Evolutionary conservation across 257 asterid genomes (phyloP), one percentile per base, ranked within the genome.

Genomic region (Orobanche coerulescens): DNA sequence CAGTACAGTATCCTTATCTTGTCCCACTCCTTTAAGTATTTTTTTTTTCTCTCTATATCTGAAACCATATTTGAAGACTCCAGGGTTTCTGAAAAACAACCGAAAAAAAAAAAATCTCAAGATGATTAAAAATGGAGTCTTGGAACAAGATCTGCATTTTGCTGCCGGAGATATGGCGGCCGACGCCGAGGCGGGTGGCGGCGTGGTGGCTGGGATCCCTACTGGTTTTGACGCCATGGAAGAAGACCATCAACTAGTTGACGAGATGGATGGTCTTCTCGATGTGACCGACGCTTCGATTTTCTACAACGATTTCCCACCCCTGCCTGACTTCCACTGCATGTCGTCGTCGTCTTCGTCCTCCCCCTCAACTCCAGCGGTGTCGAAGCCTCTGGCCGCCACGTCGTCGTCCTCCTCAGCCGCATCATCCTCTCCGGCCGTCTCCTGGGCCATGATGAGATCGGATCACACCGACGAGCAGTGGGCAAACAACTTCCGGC

Each of bases 321-420:
- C 86, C 0, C 67, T 92, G 4, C 95, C 93, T 5, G 95, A 84
- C 37, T 88, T 88, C 33, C 88, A 90, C 48, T 88, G 95, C 96
- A 88, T 88, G 96, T 85, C 97, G 0, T 90, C 97, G 0, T 87
- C 96, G 2, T 90, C 97, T 0, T 90, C 97, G 0, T 80, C 94
- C 3, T 88, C 96, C 1, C 84, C 96, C 0, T 80, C 96, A 2
- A 61, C 79, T 5, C 85, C 79, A 15, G 74, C 72, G 6, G 57
- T 59, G 5, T 8, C 76, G 1, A 58, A 61, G 48, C 72, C 79
- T 0, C 44, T 61, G 2, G 43, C 82, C 9, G 31, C 76, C 37
- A 16, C 82, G 0, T 62, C 86, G 1, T 65, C 79, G 0, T 73
- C 95, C 24, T 76, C 88, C 33, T 68, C 90, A 15, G 62, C 83